Percentiles rank a stretch among this genome's conserved stretches.
Conservation (phyloP, 352 stramenopile genomes). For the Poterioochromonas sp. region DNA sequence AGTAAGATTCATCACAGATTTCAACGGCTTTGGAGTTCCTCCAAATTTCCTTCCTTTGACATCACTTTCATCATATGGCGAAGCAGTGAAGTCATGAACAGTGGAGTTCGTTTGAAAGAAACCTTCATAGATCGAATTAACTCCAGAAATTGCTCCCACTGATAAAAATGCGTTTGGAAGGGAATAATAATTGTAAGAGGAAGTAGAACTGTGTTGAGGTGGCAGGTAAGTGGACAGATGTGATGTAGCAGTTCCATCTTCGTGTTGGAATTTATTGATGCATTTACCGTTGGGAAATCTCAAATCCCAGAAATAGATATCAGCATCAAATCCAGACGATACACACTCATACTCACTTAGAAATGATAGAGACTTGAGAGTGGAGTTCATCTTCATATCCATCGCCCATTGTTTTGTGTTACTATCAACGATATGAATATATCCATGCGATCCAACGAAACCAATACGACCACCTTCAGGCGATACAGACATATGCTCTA, state of each 20-base stretch:
- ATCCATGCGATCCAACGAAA: slow-evolving; percentile 87
- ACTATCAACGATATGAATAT: slow-evolving; percentile 79
- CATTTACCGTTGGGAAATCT: slow-evolving; percentile 46
- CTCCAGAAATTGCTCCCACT: slow-evolving; percentile 86
- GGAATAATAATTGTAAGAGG: neutral
- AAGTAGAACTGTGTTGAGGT: neutral
- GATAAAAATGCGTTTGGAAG: slow-evolving; percentile 42
- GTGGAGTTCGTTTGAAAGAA: too few species aligned
- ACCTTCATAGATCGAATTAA: slow-evolving; percentile 95
- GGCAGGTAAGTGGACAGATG: slow-evolving; percentile 41
- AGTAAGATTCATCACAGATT: slow-evolving; percentile 93
- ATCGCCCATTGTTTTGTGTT: slow-evolving; percentile 81
- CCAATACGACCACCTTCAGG: slow-evolving; percentile 73
- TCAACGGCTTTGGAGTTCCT: slow-evolving; percentile 57
- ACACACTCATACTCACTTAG: slow-evolving; percentile 79
- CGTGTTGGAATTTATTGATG: slow-evolving; percentile 58
- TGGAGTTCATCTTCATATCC: slow-evolving; percentile 90
- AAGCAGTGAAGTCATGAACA: too few species aligned
- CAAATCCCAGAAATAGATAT: slow-evolving; percentile 92
- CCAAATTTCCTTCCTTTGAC: too few species aligned
- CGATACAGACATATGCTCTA: slow-evolving; percentile 77
- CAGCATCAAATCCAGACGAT: slow-evolving; percentile 82
- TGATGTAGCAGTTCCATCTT: slow-evolving; percentile 64
- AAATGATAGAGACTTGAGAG: slow-evolving; percentile 74
- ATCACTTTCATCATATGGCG: too few species aligned